Evolutionary conservation across 495 filamentous ascomycete species (phyloP).

Genomic region (Tuber umbilicatum): DNA sequence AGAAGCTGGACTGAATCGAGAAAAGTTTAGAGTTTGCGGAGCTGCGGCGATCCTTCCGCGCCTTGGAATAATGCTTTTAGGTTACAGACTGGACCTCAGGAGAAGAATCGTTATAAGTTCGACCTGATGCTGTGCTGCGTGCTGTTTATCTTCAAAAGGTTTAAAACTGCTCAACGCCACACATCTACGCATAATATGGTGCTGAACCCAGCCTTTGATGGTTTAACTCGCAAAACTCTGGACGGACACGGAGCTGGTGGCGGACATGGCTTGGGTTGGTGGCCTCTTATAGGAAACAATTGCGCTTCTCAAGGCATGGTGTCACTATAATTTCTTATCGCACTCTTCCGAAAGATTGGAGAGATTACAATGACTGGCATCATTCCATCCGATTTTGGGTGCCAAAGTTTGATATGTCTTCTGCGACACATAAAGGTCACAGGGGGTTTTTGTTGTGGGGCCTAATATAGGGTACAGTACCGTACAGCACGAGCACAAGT

Average conservation of each 20-base stretch:
- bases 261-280: background rate
- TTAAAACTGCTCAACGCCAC: background rate
- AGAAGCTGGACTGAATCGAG: constrained; percentile 1
- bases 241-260: background rate
- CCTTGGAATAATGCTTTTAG: background rate
- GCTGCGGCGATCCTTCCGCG: background rate
- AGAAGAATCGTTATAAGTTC: background rate
- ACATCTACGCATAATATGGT: background rate
- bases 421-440: background rate
- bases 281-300: background rate
- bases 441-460: background rate
- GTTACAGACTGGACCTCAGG: background rate
- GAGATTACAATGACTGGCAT: background rate
- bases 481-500: background rate
- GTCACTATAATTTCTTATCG: constrained; percentile 1
- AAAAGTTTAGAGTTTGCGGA: background rate
- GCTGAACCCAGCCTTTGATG: background rate
- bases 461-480: background rate
- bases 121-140: background rate
- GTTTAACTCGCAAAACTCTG: background rate
- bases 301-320: background rate
- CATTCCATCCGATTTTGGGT: background rate
- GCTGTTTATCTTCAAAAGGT: background rate
- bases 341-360: background rate
- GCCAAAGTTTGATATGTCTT: background rate